Evolutionary conservation across 164 flowering plant species (phyloP), one percentile per base, ranked within the genome.

Genomic region (Cinnamomum chago): DNA sequence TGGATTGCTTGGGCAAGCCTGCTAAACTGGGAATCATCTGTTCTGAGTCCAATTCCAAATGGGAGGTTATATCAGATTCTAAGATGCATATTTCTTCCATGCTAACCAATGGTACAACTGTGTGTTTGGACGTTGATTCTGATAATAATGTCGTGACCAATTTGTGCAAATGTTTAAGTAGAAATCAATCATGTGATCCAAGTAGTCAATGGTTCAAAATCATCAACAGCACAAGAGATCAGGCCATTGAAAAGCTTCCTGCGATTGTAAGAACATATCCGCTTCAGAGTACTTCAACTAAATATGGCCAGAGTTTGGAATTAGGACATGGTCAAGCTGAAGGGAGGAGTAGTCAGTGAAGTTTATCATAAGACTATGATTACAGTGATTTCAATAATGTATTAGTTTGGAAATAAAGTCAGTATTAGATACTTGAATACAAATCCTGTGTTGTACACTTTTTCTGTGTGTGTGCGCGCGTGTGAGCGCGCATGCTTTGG

Each of bases 121-220:
- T 71, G 6, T 76, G 78, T 65, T 52, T 76, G 78, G 98, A 94
- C 73, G 78, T 90, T 2, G 90, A 84, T 62, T 75, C 88, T 15
- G 72, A 60, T 75, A 84, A 88, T 66, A 74, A 25, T 18, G 52
- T 94, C 62, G 79, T 89, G 35, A 86, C 88, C 20, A 88, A 74
- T 68, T 40, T 78, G 24, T 94, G 95, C 80, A 87, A 82, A 67
- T 94, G 98, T 77, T 74, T 87, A 79, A 81, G 76, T 20, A 69
- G 68, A 60, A 86, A 88, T 33, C 76, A 64, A 3, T 73, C 3
- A 9, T 92, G 97, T 70, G 94, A 94, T 62, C 94, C 98, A 6
- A 83, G 27, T 2, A 90, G 88, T 76, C 95, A 94, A 81, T 94
- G 98, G 98, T 94, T 92, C 84, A 90, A 90, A 65, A 74, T 92